Evolutionary conservation across 441 rosid species (phyloP).

Genomic region (Gossypium gossypioides): DNA sequence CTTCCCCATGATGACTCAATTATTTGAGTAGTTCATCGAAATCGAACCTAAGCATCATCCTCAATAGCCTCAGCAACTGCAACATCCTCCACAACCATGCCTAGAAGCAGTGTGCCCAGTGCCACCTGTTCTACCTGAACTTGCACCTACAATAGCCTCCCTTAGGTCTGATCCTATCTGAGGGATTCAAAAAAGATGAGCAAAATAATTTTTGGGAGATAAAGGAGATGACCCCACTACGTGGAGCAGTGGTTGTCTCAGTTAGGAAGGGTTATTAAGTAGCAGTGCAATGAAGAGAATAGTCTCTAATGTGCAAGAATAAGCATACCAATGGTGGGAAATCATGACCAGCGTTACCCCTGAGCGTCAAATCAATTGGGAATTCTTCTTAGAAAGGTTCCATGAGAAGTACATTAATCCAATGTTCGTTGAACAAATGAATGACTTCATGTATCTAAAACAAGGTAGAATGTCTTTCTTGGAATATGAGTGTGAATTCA

Average conservation of each 20-base stretch:
- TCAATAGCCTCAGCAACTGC: background rate
- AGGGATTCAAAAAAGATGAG: background rate
- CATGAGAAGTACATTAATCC: background rate
- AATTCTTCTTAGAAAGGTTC: too few relatives aligned
- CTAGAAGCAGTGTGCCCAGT: background rate
- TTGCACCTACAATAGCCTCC: background rate
- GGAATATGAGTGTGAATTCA: background rate
- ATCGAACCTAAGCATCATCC: too few relatives aligned
- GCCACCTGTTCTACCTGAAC: background rate
- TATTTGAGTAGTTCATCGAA: too few relatives aligned
- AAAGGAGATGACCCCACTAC: background rate
- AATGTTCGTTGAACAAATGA: background rate
- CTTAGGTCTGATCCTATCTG: background rate
- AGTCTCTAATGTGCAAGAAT: background rate
- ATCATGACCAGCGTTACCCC: too few relatives aligned
- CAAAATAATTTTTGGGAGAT: background rate
- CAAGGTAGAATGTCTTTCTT: background rate
- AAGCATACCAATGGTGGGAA: background rate
- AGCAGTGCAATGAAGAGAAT: background rate
- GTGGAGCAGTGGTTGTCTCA: background rate
- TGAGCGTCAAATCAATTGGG: too few relatives aligned
- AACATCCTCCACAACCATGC: background rate
- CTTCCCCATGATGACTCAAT: too few relatives aligned
- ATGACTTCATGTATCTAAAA: background rate
- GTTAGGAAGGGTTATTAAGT: background rate